Evolutionary conservation across 2,329 filamentous ascomycete species (phyloP), one percentile per base, ranked within the genome.

Genomic region (Mycocentrospora acerina): DNA sequence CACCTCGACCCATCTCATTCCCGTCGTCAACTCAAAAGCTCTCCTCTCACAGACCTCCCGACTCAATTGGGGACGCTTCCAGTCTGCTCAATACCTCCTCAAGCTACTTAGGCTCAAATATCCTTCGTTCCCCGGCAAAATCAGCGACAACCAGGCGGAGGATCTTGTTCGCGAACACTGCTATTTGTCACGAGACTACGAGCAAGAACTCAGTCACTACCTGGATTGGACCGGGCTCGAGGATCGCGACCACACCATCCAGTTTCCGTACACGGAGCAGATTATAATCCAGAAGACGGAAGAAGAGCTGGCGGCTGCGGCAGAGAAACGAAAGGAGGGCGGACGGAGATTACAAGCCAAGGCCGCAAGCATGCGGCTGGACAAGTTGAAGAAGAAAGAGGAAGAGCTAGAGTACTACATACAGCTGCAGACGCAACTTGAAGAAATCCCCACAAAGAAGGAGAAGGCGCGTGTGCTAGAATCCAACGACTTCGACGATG

Each of bases 311-410:
- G 89, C 88, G 2, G 79, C 83, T 27, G 88, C 94, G 48, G 90
- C 91, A 9, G 93, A 98, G 73, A 86, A 91, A 64, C 89, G 95
- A 62, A 95, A 94, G 66, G 93, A 98, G 69, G 93, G 89, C 53
- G 93, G 93, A 0, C 79, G 93, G 48, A 79, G 94, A 30, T 65
- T 98, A 17, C 93, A 98, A 66, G 90, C 96, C 58, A 93, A 98
- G 68, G 93, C 93, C 0, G 91, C 91, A 8, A 97, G 95, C 69
- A 95, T 96, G 89, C 85, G 93, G 7, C 73, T 98, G 1, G 93
- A 98, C 51, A 95, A 95, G 61, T 75, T 98, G 31, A 88, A 97
- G 64, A 87, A 88, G 60, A 98, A 98, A 68, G 93, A 98, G 69
- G 83, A 95, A 62, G 90, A 97, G 63, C 73, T 97, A 2, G 90